Conservation (phyloP, 805 yeast species). For the Yarrowia sp. region DNA sequence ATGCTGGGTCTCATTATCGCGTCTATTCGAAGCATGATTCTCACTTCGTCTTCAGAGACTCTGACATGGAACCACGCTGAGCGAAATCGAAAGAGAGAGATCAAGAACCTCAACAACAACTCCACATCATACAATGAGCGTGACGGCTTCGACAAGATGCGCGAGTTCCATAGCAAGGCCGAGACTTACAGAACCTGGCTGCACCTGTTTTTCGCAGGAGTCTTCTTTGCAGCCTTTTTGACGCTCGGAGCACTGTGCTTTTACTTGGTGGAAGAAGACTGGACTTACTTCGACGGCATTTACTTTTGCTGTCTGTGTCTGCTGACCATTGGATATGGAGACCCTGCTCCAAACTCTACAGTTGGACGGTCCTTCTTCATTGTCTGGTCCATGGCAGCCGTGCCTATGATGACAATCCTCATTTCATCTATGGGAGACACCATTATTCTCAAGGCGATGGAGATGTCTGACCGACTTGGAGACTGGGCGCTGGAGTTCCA, state of each 20-base stretch:
- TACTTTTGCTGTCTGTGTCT: constrained; percentile 76
- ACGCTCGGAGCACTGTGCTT: constrained; percentile 69
- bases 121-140: constrained; percentile 28
- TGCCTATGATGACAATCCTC: constrained; percentile 84
- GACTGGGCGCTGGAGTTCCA: constrained; percentile 27
- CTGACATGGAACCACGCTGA: constrained; percentile 66
- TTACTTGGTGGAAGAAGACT: constrained; percentile 51
- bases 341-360: constrained; percentile 55
- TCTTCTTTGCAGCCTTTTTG: constrained; percentile 53
- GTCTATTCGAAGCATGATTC: constrained; percentile 62
- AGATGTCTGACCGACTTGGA: constrained; percentile 27
- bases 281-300: constrained; percentile 69
- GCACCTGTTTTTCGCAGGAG: constrained; percentile 43
- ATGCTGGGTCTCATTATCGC: constrained; percentile 70
- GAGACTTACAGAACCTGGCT: neutral
- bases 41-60: constrained; percentile 57
- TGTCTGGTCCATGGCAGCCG: constrained; percentile 76
- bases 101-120: constrained; percentile 27
- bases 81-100: constrained; percentile 42
- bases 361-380: constrained; percentile 73
- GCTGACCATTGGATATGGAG: constrained; percentile 84
- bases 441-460: constrained; percentile 29
- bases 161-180: constrained; percentile 47
- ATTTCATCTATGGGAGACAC: constrained; percentile 70
- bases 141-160: constrained; percentile 58